Percentiles rank a stretch among this genome's conserved stretches.
Evolutionary conservation across 1,284 basidiomycete species (phyloP).

Genomic region (Cutaneotrichosporon cyanovorans): DNA sequence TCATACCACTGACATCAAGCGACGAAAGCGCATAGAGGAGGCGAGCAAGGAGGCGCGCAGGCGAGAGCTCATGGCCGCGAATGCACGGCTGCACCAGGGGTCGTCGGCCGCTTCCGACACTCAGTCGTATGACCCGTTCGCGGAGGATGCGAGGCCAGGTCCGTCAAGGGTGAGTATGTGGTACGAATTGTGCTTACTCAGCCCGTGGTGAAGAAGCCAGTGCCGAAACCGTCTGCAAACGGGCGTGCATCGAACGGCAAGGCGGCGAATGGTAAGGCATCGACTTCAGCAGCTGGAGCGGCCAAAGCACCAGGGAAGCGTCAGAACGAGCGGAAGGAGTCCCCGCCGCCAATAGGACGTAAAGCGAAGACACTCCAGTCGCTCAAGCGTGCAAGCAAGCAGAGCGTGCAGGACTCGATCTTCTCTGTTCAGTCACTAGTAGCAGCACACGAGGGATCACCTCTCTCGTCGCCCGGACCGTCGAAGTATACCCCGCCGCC

Average conservation of each 20-base stretch:
- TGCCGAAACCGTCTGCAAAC: slow-evolving; percentile 1
- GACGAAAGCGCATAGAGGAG: slow-evolving; percentile 29
- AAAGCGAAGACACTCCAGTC: slow-evolving; percentile 27
- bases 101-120: slow-evolving; percentile 2
- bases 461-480: background rate
- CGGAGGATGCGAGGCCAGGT: slow-evolving; percentile 26
- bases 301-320: background rate
- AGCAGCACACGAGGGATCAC: slow-evolving; percentile 8
- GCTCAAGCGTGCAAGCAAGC: slow-evolving; percentile 5
- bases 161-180: slow-evolving; percentile 13
- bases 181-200: background rate
- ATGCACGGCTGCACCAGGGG: slow-evolving; percentile 24
- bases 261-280: background rate
- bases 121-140: slow-evolving; percentile 36
- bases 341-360: slow-evolving; percentile 24
- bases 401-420: slow-evolving; percentile 11
- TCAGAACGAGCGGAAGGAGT: slow-evolving; percentile 3
- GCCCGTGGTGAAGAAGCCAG: background rate
- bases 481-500: background rate
- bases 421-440: slow-evolving; percentile 35
- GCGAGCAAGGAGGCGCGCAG: slow-evolving; percentile 32
- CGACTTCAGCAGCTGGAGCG: background rate
- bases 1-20: slow-evolving; percentile 13
- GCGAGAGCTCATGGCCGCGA: slow-evolving; percentile 32
- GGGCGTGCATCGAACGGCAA: background rate